Conservation (phyloP, 2,329 filamentous ascomycete species). For the Aplosporella prunicola region DNA sequence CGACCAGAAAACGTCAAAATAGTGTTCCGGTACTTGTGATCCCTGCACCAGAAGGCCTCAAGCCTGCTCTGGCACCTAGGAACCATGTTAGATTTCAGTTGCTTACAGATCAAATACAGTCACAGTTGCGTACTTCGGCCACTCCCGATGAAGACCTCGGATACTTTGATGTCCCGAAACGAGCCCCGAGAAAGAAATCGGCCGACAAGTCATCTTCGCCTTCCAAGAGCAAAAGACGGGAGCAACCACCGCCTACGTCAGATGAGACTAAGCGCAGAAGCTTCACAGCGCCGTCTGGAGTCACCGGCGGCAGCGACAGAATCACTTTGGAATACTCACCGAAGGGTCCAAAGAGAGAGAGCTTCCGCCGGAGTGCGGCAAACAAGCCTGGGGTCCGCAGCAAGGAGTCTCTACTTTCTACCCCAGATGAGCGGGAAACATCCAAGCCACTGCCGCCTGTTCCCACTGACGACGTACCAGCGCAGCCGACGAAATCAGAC, state of each 20-base stretch:
- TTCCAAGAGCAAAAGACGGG: not conserved
- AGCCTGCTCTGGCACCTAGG: slow-evolving; percentile 1
- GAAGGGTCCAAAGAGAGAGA: no score
- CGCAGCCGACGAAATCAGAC: no score
- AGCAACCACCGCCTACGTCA: slow-evolving; percentile 1
- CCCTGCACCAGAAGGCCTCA: slow-evolving; percentile 4
- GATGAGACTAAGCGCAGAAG: slow-evolving; percentile 5
- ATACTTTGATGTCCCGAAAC: not conserved
- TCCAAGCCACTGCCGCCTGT: slow-evolving; percentile 1
- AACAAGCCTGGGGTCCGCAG: not conserved
- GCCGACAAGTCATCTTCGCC: not conserved
- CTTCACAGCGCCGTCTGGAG: slow-evolving; percentile 3
- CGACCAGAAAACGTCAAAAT: slow-evolving; percentile 1
- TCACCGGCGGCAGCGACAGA: not conserved
- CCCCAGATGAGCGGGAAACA: not conserved
- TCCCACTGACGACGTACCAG: no score
- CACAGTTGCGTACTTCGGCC: not conserved
- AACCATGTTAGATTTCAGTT: slow-evolving; percentile 4
- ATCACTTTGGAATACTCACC: slow-evolving; percentile 1
- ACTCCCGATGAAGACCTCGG: not conserved
- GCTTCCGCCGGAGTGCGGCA: no score
- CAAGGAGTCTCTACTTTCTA: not conserved
- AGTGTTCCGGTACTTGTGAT: slow-evolving; percentile 10
- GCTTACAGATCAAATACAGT: slow-evolving; percentile 8
- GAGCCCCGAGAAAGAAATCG: not conserved